Evolutionary conservation across 2,329 filamentous ascomycete species (phyloP).

Genomic region (Alternaria alternata): DNA sequence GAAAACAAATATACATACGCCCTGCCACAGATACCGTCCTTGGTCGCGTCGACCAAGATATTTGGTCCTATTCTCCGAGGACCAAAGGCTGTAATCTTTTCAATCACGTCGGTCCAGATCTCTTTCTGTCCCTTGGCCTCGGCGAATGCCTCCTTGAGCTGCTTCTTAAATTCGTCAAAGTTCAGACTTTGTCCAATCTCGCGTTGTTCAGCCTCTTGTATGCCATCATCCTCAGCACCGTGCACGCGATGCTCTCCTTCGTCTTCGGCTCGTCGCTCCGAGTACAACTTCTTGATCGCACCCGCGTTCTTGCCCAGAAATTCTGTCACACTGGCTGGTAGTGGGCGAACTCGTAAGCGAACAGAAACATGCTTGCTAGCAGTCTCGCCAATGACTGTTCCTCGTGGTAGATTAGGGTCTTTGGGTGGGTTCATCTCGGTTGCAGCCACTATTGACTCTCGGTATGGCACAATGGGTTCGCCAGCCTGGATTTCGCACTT

Average conservation of each 20-base stretch:
- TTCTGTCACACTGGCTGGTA: constrained; percentile 80
- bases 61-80: constrained; percentile 87
- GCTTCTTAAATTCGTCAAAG: constrained; percentile 76
- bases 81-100: constrained; percentile 89
- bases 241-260: constrained; percentile 54
- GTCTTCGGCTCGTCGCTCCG: constrained; percentile 67
- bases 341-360: constrained; percentile 76
- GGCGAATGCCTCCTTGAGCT: constrained; percentile 74
- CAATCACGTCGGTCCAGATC: constrained; percentile 76
- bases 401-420: constrained; percentile 85
- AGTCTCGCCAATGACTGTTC: constrained; percentile 77
- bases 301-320: constrained; percentile 83
- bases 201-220: constrained; percentile 61
- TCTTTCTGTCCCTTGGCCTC: constrained; percentile 77
- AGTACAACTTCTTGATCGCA: constrained; percentile 80
- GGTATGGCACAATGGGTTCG: constrained; percentile 92
- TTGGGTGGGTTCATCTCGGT: constrained; percentile 91
- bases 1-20: constrained; percentile 63
- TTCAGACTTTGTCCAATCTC: constrained; percentile 69
- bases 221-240: constrained; percentile 59
- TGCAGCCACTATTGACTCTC: constrained; percentile 86
- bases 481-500: constrained; percentile 94
- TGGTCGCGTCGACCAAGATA: constrained; percentile 83
- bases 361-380: constrained; percentile 87
- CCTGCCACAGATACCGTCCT: constrained; percentile 73